Conservation (phyloP, 225 moss, liverwort and hornwort species). For the Ulota crispa region DNA sequence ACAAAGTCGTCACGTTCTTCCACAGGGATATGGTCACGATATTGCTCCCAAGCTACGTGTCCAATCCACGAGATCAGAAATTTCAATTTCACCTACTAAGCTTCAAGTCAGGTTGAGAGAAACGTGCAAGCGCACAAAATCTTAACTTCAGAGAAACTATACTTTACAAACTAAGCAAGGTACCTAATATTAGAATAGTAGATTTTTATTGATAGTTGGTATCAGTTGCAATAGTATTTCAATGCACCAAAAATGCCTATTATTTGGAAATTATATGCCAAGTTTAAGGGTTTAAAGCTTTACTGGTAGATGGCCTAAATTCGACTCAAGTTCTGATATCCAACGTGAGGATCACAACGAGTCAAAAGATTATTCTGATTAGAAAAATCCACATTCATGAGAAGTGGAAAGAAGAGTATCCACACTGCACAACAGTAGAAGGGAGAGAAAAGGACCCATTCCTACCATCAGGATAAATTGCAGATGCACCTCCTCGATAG, state of each 20-base stretch:
- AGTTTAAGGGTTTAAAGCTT: too few relatives aligned
- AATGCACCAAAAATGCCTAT: too few relatives aligned
- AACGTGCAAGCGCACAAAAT: neutral
- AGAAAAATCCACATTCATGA: neutral
- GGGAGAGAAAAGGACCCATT: slow-evolving; percentile 15
- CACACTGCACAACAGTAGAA: neutral
- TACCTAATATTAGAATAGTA: too few relatives aligned
- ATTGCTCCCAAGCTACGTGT: slow-evolving; percentile 74
- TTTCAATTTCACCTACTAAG: neutral
- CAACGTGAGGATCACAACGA: neutral
- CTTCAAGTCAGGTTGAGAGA: neutral
- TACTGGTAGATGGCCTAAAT: too few relatives aligned
- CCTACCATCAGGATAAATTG: slow-evolving; percentile 89
- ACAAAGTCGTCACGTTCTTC: slow-evolving; percentile 71
- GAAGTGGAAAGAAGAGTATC: neutral
- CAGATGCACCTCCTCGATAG: slow-evolving; percentile 77
- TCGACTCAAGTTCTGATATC: too few relatives aligned
- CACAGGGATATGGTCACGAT: slow-evolving; percentile 65
- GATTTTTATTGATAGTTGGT: too few relatives aligned
- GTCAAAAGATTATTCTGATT: neutral
- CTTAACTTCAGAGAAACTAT: neutral
- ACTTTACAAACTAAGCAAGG: too few relatives aligned
- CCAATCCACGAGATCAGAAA: slow-evolving; percentile 19
- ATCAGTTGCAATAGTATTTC: too few relatives aligned
- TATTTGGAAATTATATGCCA: too few relatives aligned